Evolutionary conservation across 1,284 basidiomycete genomes (phyloP).

Genomic region (Pseudozyma sp.): DNA sequence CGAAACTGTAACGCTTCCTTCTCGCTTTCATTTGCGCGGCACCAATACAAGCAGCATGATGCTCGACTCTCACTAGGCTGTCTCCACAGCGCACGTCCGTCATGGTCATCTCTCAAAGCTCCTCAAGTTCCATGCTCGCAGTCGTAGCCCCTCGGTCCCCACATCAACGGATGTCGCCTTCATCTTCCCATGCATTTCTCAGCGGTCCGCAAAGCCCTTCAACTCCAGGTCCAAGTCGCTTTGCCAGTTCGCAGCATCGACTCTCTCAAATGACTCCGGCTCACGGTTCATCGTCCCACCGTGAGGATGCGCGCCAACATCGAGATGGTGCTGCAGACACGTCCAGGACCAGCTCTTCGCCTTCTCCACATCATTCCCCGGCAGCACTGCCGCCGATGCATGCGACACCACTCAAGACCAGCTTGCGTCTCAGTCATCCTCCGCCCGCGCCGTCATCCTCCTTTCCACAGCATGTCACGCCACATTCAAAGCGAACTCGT

Average conservation of each 20-base stretch:
- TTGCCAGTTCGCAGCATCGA: conserved; percentile 16
- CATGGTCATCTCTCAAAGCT: conserved; percentile 1
- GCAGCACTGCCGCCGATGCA: background rate
- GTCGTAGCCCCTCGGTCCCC: conserved; percentile 1
- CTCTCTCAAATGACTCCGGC: conserved; percentile 26
- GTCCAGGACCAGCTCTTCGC: background rate
- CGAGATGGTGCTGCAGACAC: background rate
- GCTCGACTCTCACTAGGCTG: background rate
- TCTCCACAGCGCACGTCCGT: background rate
- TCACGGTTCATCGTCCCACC: conserved; percentile 3
- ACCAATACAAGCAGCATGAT: background rate
- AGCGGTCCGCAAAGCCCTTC: conserved; percentile 4
- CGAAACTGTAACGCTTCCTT: no score
- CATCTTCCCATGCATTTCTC: conserved; percentile 8
- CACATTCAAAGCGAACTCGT: conserved; percentile 28
- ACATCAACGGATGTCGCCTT: conserved; percentile 11
- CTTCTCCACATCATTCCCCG: background rate
- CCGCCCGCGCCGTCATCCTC: conserved; percentile 25
- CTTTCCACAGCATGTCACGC: conserved; percentile 7
- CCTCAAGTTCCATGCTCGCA: conserved; percentile 5
- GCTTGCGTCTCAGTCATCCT: conserved; percentile 31
- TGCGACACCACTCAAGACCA: conserved; percentile 17
- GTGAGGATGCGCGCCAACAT: background rate
- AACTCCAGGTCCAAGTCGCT: conserved; percentile 5
- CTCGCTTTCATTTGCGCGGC: background rate